Conservation (phyloP, 495 filamentous ascomycete genomes). For the Hyphodiscus hymeniophilus region DNA sequence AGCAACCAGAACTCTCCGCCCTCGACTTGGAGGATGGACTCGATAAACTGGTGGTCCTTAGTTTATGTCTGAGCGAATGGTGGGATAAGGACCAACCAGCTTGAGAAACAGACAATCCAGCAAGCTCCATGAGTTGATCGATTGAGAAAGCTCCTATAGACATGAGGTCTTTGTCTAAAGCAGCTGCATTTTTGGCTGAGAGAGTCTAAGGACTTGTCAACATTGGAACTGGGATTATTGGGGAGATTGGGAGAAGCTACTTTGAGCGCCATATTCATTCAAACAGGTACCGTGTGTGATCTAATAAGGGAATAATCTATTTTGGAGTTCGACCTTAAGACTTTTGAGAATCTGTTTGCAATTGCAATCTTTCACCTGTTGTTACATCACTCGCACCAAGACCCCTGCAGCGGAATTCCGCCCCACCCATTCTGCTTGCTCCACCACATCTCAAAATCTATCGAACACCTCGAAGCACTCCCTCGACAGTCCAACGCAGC, state of each 20-base stretch:
- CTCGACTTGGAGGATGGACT: conserved; percentile 66
- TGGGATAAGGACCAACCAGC: conserved; percentile 51
- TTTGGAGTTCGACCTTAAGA: neutral
- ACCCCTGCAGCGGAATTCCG: neutral
- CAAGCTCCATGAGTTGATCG: conserved; percentile 96
- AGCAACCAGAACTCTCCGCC: conserved; percentile 71
- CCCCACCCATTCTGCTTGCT: neutral
- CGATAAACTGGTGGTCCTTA: conserved; percentile 56
- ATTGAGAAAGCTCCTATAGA: conserved; percentile 83
- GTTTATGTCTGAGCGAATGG: neutral
- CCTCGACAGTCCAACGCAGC: neutral
- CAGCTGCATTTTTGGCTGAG: conserved; percentile 76
- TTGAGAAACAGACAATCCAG: conserved; percentile 88
- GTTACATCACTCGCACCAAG: too few relatives aligned
- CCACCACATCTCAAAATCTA: too few relatives aligned
- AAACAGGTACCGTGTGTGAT: neutral
- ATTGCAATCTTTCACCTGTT: too few relatives aligned
- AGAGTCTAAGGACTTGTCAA: conserved; percentile 51
- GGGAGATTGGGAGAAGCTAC: neutral
- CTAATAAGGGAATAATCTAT: neutral
- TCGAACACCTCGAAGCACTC: neutral
- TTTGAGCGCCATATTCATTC: neutral
- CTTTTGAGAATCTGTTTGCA: too few relatives aligned
- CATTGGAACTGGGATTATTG: neutral
- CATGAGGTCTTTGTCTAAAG: conserved; percentile 93